These are phyloP conservation scores for Atkinsonella texensis DNA, from an alignment of 2,329 filamentous ascomycete genomes.

Conservation along the genomic window DNA sequence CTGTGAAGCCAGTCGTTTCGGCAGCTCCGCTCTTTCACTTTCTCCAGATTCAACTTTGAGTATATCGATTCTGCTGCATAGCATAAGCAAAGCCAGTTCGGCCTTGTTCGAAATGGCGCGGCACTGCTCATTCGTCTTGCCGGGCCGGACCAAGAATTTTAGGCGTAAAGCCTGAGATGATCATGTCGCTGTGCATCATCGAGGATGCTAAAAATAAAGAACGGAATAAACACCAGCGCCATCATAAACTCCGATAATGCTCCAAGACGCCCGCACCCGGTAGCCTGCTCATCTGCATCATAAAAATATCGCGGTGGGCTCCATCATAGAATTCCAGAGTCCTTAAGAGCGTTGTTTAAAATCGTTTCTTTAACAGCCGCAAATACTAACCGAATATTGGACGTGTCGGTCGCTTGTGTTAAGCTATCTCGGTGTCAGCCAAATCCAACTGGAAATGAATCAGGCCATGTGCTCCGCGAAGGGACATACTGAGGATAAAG, in stretches of 20 bases:
- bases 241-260: constrained; percentile 10
- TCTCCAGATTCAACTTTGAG: not conserved
- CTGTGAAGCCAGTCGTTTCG: not conserved
- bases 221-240: not conserved
- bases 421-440: constrained; percentile 42
- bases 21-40: too few relatives aligned
- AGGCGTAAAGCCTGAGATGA: not conserved
- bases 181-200: not conserved
- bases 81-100: not conserved
- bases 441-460: not conserved
- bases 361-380: constrained; percentile 98
- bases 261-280: constrained; percentile 12
- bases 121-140: not conserved
- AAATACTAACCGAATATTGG: constrained; percentile 95
- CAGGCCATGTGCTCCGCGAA: not conserved
- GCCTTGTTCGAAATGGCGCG: not conserved
- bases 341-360: constrained; percentile 92
- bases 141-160: not conserved
- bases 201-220: not conserved
- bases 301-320: constrained; percentile 5
- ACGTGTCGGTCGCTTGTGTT: constrained; percentile 97
- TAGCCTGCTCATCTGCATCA: constrained; percentile 5
- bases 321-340: constrained; percentile 81
- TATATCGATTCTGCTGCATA: not conserved
- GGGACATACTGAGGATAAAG: constrained; percentile 86